A percentile compares a stretch with the other conserved stretches of the same genome.
These are phyloP conservation scores for Pulchroboletus neoregius DNA, from an alignment of 1,284 basidiomycete genomes.

Conservation along the genomic window DNA sequence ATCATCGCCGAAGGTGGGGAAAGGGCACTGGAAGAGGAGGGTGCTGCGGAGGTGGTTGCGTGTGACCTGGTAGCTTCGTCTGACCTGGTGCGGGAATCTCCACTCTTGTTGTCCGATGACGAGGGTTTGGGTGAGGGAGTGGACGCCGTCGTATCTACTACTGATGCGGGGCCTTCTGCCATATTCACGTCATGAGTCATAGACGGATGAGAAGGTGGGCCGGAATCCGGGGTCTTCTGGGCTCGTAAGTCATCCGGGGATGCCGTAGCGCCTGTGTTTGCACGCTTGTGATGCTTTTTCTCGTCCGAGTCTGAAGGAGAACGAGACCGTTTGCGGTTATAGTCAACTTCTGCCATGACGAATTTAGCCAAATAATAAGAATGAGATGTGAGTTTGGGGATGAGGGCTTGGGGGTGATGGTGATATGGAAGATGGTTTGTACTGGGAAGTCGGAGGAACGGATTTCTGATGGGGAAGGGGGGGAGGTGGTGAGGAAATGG, in stretches of 20 bases:
- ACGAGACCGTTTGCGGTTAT: constrained; percentile 78
- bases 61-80: constrained; percentile 32
- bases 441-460: constrained; percentile 29
- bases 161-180: constrained; percentile 45
- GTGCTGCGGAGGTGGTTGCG: constrained; percentile 41
- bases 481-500: constrained; percentile 36
- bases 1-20: constrained; percentile 67
- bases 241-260: constrained; percentile 53
- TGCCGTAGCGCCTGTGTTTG: constrained; percentile 68
- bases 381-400: constrained; percentile 38
- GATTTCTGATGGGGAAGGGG: constrained; percentile 31
- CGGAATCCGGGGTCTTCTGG: constrained; percentile 38
- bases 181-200: constrained; percentile 58
- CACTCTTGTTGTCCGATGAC: constrained; percentile 39
- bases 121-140: constrained; percentile 47
- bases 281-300: constrained; percentile 74
- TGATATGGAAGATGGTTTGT: constrained; percentile 40
- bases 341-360: constrained; percentile 78
- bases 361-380: constrained; percentile 50
- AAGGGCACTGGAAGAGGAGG: constrained; percentile 44
- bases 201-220: constrained; percentile 42
- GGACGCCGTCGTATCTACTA: constrained; percentile 54
- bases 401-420: constrained; percentile 37
- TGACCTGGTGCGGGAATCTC: constrained; percentile 35
- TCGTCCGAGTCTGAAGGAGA: constrained; percentile 78